phyloP scores from a whole-genome alignment of 495 filamentous ascomycete species.

The Xylaria curta region DNA sequence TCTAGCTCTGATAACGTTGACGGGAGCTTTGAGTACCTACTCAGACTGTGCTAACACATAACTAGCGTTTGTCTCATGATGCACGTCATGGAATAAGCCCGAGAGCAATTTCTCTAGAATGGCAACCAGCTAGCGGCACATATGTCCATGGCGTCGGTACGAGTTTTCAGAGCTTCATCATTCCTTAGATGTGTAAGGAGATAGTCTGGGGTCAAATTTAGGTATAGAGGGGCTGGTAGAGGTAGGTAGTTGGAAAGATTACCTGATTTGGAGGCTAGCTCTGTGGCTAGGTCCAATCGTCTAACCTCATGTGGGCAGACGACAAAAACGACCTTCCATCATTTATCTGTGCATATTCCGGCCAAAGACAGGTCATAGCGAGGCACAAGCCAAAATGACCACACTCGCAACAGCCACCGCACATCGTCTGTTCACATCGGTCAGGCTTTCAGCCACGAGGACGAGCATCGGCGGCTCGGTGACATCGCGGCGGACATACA shows the following conservation, averaged over 20 bases:
- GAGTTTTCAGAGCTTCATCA: constrained; percentile 37
- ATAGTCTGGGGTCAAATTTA: constrained; percentile 33
- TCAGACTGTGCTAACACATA: too few species aligned
- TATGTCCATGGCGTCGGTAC: constrained; percentile 27
- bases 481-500: constrained; percentile 35
- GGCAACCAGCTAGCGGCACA: constrained; percentile 28
- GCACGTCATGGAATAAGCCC: too few species aligned
- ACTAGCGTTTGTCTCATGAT: too few species aligned
- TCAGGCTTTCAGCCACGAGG: not conserved
- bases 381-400: not conserved
- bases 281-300: not conserved
- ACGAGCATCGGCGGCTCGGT: not conserved
- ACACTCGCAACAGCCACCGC: not conserved
- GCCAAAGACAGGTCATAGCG: not conserved
- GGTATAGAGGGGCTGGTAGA: not conserved
- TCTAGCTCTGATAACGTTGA: too few species aligned
- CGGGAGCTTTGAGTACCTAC: too few species aligned
- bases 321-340: not conserved
- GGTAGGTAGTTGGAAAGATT: not conserved
- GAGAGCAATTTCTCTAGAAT: not conserved
- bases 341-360: not conserved
- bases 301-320: not conserved
- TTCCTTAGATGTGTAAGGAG: constrained; percentile 32
- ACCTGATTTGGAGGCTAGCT: too few species aligned
- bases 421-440: not conserved